phyloP scores from a whole-genome alignment of 2,329 filamentous ascomycete genomes.

The Zymoseptoria ardabiliae region DNA sequence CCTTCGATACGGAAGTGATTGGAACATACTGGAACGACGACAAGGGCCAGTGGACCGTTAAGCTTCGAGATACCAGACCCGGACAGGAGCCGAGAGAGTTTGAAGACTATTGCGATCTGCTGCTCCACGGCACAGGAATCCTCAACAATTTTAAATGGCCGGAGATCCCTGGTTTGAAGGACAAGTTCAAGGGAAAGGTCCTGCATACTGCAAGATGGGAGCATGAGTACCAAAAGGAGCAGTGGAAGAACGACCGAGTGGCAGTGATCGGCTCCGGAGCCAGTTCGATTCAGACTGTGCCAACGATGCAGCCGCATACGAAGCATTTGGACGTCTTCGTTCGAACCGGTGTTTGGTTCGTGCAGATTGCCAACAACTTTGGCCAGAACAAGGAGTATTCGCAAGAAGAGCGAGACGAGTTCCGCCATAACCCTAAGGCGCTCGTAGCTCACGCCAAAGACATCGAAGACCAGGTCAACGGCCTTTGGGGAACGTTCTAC shows the following conservation, averaged over 20 bases:
- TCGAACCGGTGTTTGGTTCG: slow-evolving; percentile 35
- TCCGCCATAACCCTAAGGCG: slow-evolving; percentile 36
- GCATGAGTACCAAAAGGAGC: slow-evolving; percentile 37
- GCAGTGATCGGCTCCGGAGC: slow-evolving; percentile 42
- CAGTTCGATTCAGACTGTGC: slow-evolving; percentile 41
- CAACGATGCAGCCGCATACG: slow-evolving; percentile 40
- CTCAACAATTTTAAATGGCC: slow-evolving; percentile 28
- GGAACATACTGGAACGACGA: slow-evolving; percentile 45
- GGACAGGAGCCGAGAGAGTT: slow-evolving; percentile 32
- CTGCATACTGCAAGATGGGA: slow-evolving; percentile 43
- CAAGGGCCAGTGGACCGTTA: slow-evolving; percentile 44
- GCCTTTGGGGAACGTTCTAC: slow-evolving; percentile 42
- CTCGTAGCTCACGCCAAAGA: slow-evolving; percentile 39
- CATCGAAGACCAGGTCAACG: slow-evolving; percentile 38
- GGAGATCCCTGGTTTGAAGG: slow-evolving; percentile 34
- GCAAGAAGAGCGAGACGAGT: slow-evolving; percentile 35
- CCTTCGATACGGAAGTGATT: slow-evolving; percentile 42
- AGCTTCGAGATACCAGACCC: slow-evolving; percentile 35
- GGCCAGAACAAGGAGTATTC: slow-evolving; percentile 41
- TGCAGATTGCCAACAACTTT: slow-evolving; percentile 41
- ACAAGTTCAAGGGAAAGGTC: slow-evolving; percentile 39
- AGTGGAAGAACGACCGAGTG: slow-evolving; percentile 38
- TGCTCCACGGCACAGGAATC: slow-evolving; percentile 40
- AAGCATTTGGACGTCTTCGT: slow-evolving; percentile 44
- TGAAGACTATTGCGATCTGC: slow-evolving; percentile 38